These are phyloP conservation scores for Penicillium odoratum DNA, from an alignment of 495 filamentous ascomycete genomes.

Conservation along the genomic window DNA sequence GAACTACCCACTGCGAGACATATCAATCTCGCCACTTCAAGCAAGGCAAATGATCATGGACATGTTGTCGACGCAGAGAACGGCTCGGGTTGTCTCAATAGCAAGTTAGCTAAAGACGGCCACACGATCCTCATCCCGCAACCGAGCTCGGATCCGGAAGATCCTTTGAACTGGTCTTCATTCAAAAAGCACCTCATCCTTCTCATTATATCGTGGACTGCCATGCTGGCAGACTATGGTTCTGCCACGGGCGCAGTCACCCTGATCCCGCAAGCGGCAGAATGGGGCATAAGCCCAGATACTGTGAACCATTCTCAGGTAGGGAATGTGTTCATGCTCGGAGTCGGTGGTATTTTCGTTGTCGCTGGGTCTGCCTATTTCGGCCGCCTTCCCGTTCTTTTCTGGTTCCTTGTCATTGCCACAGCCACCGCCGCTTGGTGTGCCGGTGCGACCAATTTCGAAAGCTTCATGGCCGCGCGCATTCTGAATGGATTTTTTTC, in stretches of 20 bases:
- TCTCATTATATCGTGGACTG: constrained; percentile 49
- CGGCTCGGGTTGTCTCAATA: too few relatives aligned
- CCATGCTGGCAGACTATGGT: constrained; percentile 60
- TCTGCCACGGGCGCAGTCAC: constrained; percentile 55
- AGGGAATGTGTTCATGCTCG: constrained; percentile 60
- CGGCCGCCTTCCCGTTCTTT: constrained; percentile 58
- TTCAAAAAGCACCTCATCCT: constrained; percentile 56
- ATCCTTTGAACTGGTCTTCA: constrained; percentile 61
- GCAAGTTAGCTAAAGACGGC: too few relatives aligned
- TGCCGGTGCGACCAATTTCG: constrained; percentile 51
- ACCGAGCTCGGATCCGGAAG: constrained; percentile 55
- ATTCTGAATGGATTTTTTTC: constrained; percentile 66
- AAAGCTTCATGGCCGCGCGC: constrained; percentile 57
- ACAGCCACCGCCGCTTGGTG: constrained; percentile 54
- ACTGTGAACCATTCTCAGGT: constrained; percentile 55
- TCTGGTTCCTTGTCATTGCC: constrained; percentile 54
- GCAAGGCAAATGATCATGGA: too few relatives aligned
- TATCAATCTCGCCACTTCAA: too few relatives aligned
- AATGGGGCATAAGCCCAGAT: constrained; percentile 48
- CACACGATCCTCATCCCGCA: constrained; percentile 59
- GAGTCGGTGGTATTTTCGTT: constrained; percentile 55
- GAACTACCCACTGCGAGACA: too few relatives aligned
- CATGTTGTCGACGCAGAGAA: too few relatives aligned
- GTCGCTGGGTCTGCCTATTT: constrained; percentile 58
- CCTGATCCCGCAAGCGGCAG: constrained; percentile 51